phyloP scores from a whole-genome alignment of 2,329 filamentous ascomycete species.

The Botrytis tulipae region DNA sequence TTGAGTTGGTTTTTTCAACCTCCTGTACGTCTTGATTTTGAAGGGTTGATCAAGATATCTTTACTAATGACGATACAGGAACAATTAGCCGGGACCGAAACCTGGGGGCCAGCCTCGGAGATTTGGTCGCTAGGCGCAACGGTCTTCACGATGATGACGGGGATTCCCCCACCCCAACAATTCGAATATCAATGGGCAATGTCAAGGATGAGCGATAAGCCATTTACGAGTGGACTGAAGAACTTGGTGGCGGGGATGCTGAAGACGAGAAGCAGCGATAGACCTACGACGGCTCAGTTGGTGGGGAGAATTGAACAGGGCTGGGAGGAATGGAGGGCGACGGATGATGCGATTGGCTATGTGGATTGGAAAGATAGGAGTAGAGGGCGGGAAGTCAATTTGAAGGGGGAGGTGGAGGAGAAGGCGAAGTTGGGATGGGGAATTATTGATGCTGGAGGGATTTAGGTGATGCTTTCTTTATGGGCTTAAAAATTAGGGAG shows the following conservation, averaged over 20 bases:
- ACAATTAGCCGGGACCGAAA: constrained; percentile 28
- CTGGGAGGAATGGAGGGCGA: constrained; percentile 31
- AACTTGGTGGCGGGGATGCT: constrained; percentile 33
- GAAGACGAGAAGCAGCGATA: constrained; percentile 22
- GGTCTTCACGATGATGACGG: constrained; percentile 37
- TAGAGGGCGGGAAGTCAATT: neutral
- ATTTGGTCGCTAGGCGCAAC: constrained; percentile 35
- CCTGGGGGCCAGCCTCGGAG: constrained; percentile 29
- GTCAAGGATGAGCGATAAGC: constrained; percentile 33
- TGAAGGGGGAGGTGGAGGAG: neutral
- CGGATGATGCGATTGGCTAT: constrained; percentile 30
- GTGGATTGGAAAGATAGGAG: constrained; percentile 23
- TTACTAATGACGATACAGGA: constrained; percentile 26
- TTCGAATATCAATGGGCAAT: constrained; percentile 32
- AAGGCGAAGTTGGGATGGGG: constrained; percentile 12
- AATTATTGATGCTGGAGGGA: neutral
- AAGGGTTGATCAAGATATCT: accelerated
- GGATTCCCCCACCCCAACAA: constrained; percentile 32
- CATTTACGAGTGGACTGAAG: constrained; percentile 27
- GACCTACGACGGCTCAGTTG: constrained; percentile 27
- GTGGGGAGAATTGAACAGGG: constrained; percentile 28
- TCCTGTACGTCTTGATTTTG: neutral
- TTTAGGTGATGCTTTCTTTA: neutral
- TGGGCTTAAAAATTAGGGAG: too few species aligned
- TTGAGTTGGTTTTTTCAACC: constrained; percentile 13